These are phyloP conservation scores for Colletotrichum caudatum DNA, from an alignment of 2,329 filamentous ascomycete species.

Conservation along the genomic window DNA sequence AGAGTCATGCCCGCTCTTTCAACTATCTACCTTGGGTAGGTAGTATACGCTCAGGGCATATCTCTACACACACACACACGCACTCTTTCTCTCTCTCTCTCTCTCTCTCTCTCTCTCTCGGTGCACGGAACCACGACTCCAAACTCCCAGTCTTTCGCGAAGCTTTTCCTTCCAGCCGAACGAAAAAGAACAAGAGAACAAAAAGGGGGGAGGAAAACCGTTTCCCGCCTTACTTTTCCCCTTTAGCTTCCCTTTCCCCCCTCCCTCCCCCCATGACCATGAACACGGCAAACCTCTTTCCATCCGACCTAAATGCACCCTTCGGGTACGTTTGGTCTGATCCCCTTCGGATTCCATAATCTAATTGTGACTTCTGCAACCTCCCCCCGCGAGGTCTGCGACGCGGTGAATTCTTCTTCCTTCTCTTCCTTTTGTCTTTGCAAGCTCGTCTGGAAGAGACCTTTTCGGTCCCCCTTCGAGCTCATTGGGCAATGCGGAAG, in stretches of 20 bases:
- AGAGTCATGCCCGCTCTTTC: slow-evolving; percentile 15
- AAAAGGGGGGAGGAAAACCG: background rate
- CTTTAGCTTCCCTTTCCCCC: background rate
- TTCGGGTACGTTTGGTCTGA: background rate
- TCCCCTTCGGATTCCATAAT: background rate
- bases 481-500: background rate
- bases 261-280: background rate
- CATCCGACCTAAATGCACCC: slow-evolving; percentile 1
- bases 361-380: slow-evolving; percentile 16
- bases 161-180: background rate
- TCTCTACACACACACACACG: background rate
- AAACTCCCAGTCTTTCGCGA: background rate
- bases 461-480: background rate
- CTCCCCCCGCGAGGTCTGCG: background rate
- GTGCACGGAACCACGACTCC: background rate
- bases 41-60: too few species aligned
- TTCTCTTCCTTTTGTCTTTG: background rate
- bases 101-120: too few species aligned
- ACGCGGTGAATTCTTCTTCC: too few species aligned
- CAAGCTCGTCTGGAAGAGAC: background rate
- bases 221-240: slow-evolving; percentile 8
- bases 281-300: slow-evolving; percentile 7
- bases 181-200: background rate
- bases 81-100: too few species aligned
- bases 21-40: too few species aligned